phyloP scores from a whole-genome alignment of 2,329 filamentous ascomycete species.

The Fusarium buharicum region DNA sequence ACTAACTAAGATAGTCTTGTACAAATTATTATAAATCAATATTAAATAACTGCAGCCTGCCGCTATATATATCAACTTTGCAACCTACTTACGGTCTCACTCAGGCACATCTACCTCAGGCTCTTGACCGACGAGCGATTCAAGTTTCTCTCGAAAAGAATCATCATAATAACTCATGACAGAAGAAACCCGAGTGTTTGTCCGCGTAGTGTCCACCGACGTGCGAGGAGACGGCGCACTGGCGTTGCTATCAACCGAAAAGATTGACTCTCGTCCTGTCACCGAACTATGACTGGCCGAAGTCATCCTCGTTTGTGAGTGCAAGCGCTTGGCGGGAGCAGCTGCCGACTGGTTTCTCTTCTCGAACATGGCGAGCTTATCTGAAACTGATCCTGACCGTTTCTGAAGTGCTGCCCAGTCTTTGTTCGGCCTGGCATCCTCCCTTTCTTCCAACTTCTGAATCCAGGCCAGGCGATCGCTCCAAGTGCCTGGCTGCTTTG shows the following conservation, averaged over 20 bases:
- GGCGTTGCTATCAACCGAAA: conserved; percentile 13
- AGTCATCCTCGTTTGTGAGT: conserved; percentile 4
- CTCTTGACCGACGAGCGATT: conserved; percentile 25
- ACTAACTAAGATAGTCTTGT: too few relatives aligned
- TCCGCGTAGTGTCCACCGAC: conserved; percentile 19
- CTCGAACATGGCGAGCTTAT: conserved; percentile 31
- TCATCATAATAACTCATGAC: conserved; percentile 32
- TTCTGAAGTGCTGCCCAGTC: conserved; percentile 9
- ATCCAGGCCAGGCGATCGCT: conserved; percentile 26
- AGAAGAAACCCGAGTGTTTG: conserved; percentile 5
- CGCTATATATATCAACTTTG: too few relatives aligned
- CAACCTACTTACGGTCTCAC: too few relatives aligned
- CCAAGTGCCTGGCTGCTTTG: conserved; percentile 15
- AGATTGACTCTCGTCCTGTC: conserved; percentile 13
- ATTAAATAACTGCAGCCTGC: too few relatives aligned
- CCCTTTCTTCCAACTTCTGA: conserved; percentile 21
- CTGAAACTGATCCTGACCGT: conserved; percentile 22
- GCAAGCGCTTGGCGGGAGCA: conserved; percentile 2
- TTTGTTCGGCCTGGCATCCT: conserved; percentile 5
- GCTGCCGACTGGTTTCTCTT: conserved; percentile 12
- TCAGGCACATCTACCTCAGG: too few relatives aligned
- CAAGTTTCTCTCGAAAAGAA: conserved; percentile 27
- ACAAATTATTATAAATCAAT: too few relatives aligned
- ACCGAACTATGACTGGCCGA: conserved; percentile 8
- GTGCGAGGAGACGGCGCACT: conserved; percentile 17